Base-by-base conservation (phyloP, 2,329 filamentous ascomycete genomes). In the Aspergillus awamori region DNA sequence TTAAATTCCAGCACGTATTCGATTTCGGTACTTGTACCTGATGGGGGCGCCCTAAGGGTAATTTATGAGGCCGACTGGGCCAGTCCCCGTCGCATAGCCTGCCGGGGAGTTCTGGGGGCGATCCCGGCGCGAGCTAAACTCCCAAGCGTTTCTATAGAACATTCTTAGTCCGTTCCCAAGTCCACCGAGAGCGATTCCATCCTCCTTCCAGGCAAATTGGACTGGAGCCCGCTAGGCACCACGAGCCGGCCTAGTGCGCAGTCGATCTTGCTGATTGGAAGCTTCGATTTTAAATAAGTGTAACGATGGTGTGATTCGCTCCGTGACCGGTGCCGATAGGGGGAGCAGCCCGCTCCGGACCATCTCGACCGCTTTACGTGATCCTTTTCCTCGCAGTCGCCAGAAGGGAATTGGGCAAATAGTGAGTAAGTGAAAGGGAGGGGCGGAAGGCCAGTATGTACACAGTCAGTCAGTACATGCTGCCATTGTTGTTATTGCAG, bases 161-260 rank as follows among this genome's bases (percentile, higher is more conserved):
- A 65, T 66, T 65, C 64, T 66, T 66, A 66, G 64, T 61, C 58
- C 52, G 39, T 65, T 66, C 53, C 59, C 59, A 59, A 41, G 38
- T 55, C 53, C 53, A 55, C 53, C n/a, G 8, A 45, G 24, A 39
- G 20, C 22, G 53, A 49, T 57, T 47, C 24, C 10, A 38, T 49
- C 28, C 24, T 17, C 26, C 48, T 39, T 36, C 51, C 33, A 52
- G 51, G 47, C 36, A 53, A 54, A 53, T 45, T 51, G 51, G 38
- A 45, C 47, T 59, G 58, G 52, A 49, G 52, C 17, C 49, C 52
- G 41, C 33, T 49, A 58, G 59, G 45, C 54, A 52, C 61, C 47
- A 61, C 47, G 49, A 58, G 45, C 41, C 30, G 45, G 33, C 8
- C 58, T 56, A 55, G 48, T 36, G 43, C 41, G 26, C 52, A 22